phyloP scores from a whole-genome alignment of 1,139 yeast species.

The Protomyces gravidus region DNA sequence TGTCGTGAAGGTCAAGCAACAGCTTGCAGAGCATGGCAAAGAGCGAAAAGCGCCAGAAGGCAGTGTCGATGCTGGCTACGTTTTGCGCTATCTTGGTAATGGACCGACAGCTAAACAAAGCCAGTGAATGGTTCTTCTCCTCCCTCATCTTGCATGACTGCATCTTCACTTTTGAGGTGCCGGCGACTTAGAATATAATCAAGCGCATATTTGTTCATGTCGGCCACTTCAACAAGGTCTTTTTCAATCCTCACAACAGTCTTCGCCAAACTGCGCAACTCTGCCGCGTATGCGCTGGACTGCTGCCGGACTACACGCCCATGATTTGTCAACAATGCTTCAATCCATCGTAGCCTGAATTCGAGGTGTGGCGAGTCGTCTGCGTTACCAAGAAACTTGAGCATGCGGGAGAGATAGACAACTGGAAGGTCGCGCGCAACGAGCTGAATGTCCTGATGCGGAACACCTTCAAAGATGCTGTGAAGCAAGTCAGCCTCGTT shows the following conservation, averaged over 20 bases:
- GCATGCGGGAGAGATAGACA: slow-evolving; percentile 65
- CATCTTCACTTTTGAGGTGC: neutral
- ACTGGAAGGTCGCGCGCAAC: slow-evolving; percentile 66
- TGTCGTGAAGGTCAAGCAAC: slow-evolving; percentile 1
- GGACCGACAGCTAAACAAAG: neutral
- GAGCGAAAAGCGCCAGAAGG: slow-evolving; percentile 23
- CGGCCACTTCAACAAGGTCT: slow-evolving; percentile 58
- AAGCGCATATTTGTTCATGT: slow-evolving; percentile 55
- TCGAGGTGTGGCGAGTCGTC: slow-evolving; percentile 83
- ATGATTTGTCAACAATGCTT: slow-evolving; percentile 61
- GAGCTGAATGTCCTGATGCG: slow-evolving; percentile 64
- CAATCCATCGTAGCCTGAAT: slow-evolving; percentile 77
- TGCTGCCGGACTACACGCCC: slow-evolving; percentile 67
- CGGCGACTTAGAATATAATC: slow-evolving; percentile 40
- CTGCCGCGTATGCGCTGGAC: slow-evolving; percentile 61
- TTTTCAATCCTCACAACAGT: slow-evolving; percentile 70
- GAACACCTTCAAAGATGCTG: slow-evolving; percentile 70
- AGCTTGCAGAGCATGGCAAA: slow-evolving; percentile 4
- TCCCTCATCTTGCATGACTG: too few species aligned
- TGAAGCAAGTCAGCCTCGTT: slow-evolving; percentile 74
- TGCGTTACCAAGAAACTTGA: slow-evolving; percentile 66
- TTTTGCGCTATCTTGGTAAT: slow-evolving; percentile 13
- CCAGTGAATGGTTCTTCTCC: slow-evolving; percentile 14
- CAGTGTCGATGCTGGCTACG: slow-evolving; percentile 5
- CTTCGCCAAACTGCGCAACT: slow-evolving; percentile 54